These are phyloP conservation scores for Hirschioporus abietinus DNA, from an alignment of 768 basidiomycete genomes.

Conservation along the genomic window DNA sequence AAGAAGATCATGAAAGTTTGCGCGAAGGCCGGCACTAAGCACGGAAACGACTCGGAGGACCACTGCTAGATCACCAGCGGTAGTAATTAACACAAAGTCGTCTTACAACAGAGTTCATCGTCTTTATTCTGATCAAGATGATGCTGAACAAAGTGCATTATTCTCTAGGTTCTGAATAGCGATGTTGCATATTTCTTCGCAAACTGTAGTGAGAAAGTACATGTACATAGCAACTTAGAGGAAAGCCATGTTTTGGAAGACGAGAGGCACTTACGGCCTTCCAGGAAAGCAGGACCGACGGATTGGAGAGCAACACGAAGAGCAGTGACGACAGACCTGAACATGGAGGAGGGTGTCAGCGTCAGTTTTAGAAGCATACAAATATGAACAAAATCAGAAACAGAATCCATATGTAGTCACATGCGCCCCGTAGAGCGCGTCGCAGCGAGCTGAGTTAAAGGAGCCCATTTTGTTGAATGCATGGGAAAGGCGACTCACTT, in stretches of 20 bases:
- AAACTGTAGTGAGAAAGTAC: conserved; percentile 42
- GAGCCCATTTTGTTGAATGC: conserved; percentile 40
- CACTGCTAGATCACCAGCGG: conserved; percentile 91
- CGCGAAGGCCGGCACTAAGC: conserved; percentile 79
- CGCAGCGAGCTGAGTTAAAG: conserved; percentile 76
- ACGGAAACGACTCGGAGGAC: conserved; percentile 80
- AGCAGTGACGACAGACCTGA: conserved; percentile 79
- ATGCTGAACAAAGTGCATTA: conserved; percentile 93
- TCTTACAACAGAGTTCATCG: conserved; percentile 82
- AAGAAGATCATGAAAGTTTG: conserved; percentile 82
- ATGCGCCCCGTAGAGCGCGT: conserved; percentile 47
- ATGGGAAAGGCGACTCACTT: conserved; percentile 58
- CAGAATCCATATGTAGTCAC: conserved; percentile 39
- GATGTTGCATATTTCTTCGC: conserved; percentile 75
- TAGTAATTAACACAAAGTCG: conserved; percentile 90
- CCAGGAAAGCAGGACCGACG: conserved; percentile 82
- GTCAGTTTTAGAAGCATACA: conserved; percentile 12
- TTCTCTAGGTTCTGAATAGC: conserved; percentile 85
- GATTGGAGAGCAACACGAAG: conserved; percentile 87
- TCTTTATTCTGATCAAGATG: conserved; percentile 90
- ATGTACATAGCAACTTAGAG: too few relatives aligned
- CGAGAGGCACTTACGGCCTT: conserved; percentile 52
- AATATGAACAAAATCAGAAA: conserved; percentile 30
- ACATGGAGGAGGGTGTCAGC: conserved; percentile 21
- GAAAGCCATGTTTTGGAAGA: conserved; percentile 10